Evolutionary conservation across 306 rosid species (phyloP).

Genomic region (Dalbergia oliveri): DNA sequence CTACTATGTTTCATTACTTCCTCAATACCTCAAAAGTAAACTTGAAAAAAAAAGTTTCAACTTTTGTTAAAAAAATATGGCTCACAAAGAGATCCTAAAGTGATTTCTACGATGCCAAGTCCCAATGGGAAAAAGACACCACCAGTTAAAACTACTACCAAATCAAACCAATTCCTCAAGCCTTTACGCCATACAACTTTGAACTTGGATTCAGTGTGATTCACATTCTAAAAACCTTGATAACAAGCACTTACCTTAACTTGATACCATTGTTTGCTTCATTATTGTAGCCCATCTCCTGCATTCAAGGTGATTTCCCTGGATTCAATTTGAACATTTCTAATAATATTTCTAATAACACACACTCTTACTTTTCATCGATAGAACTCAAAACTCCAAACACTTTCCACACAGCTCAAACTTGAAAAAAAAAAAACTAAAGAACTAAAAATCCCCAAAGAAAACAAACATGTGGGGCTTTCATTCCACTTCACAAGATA

Average conservation of each 20-base stretch:
- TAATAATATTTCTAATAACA: too few species aligned
- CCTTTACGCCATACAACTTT: constrained; percentile 21
- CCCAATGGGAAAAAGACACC: not conserved
- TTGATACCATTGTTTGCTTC: constrained; percentile 90
- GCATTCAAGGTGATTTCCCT: constrained; percentile 99
- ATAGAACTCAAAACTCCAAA: too few species aligned
- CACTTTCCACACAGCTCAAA: too few species aligned
- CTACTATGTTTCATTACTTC: constrained; percentile 10
- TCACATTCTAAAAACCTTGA: constrained; percentile 7
- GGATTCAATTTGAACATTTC: constrained; percentile 89
- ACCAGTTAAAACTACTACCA: not conserved
- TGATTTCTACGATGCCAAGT: not conserved
- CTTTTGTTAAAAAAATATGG: not conserved
- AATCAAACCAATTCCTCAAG: constrained; percentile 20
- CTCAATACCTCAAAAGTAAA: not conserved
- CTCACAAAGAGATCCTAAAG: constrained; percentile 10
- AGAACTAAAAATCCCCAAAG: too few species aligned
- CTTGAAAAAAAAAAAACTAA: too few species aligned
- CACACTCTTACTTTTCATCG: too few species aligned
- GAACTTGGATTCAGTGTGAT: constrained; percentile 26
- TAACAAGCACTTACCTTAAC: constrained; percentile 70
- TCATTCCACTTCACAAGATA: too few species aligned
- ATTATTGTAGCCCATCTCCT: constrained; percentile 96
- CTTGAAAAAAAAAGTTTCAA: not conserved
- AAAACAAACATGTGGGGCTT: too few species aligned